Base-by-base conservation (phyloP, 805 yeast species). In the Starmera pachycereana region DNA sequence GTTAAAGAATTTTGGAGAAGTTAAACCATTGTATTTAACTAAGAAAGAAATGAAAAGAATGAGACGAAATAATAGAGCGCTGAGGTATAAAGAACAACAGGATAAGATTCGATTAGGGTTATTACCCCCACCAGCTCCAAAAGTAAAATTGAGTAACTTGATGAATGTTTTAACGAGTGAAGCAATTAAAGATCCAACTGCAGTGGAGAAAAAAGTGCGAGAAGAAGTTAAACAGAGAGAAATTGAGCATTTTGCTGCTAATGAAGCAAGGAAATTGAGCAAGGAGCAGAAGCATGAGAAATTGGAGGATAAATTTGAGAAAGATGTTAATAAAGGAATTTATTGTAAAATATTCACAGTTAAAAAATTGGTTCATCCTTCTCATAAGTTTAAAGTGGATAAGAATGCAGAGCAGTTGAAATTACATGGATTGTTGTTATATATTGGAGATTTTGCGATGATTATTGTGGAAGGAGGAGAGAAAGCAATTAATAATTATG, bases 101-200 rank as follows among this genome's bases (percentile, higher is more conserved):
- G 90, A 86, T 48, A 66, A 82, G 36, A 79, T 89, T 19, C 72
- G 78, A 42, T 63, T 85, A 6, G 98, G 98, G 0, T 61, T 89
- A 14, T 85, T 81, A 36, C 82, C 95, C 0, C 81, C 95, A 6
- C 96, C 96, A 0, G 81, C 81, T 6, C 95, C 96, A 3, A 92
- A 90, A 58, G 82, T 92, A 22, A 85, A 82, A 51, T 65, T 87
- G 35, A 75, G 81, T 34, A 92, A 90, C 55, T 69, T 92, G 58
- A 85, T 87, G 88, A 81, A 72, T 50, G 95, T 87, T 0, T 64
- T 83, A 37, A 85, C 97, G 3, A 77, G 84, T 49, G 94, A 85
- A 42, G 86, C 92, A 7, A 81, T 89, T 37, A 68, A 73, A 43
- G 95, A 92, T 54, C 97, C 98, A 1, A 90, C 97, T 0, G 76